phyloP scores from a whole-genome alignment of 2,329 filamentous ascomycete genomes.

The Aspergillus ruber region DNA sequence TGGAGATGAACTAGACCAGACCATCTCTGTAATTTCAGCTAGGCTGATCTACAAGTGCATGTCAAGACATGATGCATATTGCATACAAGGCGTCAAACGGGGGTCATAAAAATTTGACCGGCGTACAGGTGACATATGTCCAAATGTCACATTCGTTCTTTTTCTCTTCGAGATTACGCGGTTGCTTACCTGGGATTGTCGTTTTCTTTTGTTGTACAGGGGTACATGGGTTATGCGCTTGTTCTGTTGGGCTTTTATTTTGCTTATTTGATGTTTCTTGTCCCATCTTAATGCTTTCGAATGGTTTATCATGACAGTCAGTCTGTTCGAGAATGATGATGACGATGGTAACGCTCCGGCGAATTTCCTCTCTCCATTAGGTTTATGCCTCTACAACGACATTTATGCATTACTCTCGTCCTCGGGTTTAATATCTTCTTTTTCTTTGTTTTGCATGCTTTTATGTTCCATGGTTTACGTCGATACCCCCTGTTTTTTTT shows the following conservation, averaged over 20 bases:
- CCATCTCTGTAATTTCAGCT: neutral
- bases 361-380: neutral
- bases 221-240: slow-evolving; percentile 10
- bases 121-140: slow-evolving; percentile 29
- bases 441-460: slow-evolving; percentile 12
- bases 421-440: slow-evolving; percentile 10
- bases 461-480: slow-evolving; percentile 24
- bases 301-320: slow-evolving; percentile 13
- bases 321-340: slow-evolving; percentile 10
- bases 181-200: slow-evolving; percentile 18
- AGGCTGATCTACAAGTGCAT: slow-evolving; percentile 12
- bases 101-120: slow-evolving; percentile 33
- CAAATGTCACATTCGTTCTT: slow-evolving; percentile 9
- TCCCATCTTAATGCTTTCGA: slow-evolving; percentile 5
- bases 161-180: slow-evolving; percentile 18
- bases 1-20: slow-evolving; percentile 53
- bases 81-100: slow-evolving; percentile 23
- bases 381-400: neutral
- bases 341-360: slow-evolving; percentile 5
- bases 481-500: slow-evolving; percentile 30
- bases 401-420: slow-evolving; percentile 6
- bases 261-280: slow-evolving; percentile 12
- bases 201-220: slow-evolving; percentile 25
- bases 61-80: slow-evolving; percentile 12
- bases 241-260: slow-evolving; percentile 20